Conservation (phyloP, 371 early-diverging fungal species). For the Mortierella sp. region DNA sequence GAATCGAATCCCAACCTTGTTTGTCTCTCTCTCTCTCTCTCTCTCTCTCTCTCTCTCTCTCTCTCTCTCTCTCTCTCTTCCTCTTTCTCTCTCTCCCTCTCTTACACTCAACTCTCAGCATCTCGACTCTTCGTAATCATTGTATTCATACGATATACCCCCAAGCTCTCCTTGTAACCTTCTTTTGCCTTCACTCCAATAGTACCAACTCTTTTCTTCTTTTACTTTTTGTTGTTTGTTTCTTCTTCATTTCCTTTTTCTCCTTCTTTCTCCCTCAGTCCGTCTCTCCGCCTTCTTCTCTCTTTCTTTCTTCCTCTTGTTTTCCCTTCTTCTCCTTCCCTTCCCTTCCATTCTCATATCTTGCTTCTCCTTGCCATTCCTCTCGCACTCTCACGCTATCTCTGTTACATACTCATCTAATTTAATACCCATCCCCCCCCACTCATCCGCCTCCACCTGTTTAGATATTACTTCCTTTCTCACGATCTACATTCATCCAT, state of each 20-base stretch:
- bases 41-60: neutral
- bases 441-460: neutral
- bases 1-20: slow-evolving; percentile 1
- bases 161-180: neutral
- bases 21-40: neutral
- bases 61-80: neutral
- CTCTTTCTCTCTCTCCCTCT: neutral
- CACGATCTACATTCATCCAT: neutral
- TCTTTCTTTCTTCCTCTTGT: neutral
- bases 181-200: neutral
- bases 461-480: neutral
- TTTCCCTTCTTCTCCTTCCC: neutral
- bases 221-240: neutral
- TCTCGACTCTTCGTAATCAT: too few relatives aligned
- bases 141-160: neutral
- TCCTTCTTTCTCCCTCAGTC: too few relatives aligned
- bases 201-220: neutral
- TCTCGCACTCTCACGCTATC: neutral
- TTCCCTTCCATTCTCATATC: neutral
- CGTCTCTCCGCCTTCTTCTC: slow-evolving; percentile 2
- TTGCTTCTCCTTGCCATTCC: neutral
- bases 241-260: neutral
- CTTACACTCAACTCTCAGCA: neutral
- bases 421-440: neutral
- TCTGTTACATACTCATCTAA: neutral